Conservation (phyloP, 352 stramenopile genomes). For the Phytopythium boreale region DNA sequence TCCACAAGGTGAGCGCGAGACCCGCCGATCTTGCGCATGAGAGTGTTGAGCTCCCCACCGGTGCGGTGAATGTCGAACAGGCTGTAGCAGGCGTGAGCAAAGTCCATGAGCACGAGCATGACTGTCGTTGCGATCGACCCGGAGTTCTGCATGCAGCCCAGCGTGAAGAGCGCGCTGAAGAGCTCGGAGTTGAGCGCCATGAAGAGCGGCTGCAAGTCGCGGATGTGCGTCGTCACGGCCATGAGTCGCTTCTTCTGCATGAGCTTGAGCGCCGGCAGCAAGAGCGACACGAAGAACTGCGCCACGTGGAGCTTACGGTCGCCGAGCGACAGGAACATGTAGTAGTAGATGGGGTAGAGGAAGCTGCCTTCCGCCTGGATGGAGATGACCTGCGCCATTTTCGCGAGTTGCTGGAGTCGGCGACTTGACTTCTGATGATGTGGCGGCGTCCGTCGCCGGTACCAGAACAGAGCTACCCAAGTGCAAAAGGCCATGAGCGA, state of each 20-base stretch:
- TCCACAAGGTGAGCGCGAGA: not conserved
- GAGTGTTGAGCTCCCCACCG: not conserved
- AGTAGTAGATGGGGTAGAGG: slow-evolving; percentile 5
- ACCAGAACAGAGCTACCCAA: not conserved
- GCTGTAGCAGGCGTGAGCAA: slow-evolving; percentile 5
- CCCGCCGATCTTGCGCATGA: not conserved
- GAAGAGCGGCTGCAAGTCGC: slow-evolving; percentile 6
- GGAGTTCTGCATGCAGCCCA: slow-evolving; percentile 5
- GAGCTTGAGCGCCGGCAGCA: slow-evolving; percentile 5
- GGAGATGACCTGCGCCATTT: not conserved
- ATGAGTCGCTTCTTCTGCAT: slow-evolving; percentile 8
- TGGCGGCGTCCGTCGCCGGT: not conserved
- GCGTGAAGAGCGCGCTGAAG: slow-evolving; percentile 7
- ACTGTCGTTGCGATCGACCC: slow-evolving; percentile 1
- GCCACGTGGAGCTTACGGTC: not conserved
- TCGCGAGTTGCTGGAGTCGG: not conserved
- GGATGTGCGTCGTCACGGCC: not conserved
- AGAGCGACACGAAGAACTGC: slow-evolving; percentile 4
- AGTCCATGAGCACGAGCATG: slow-evolving; percentile 3
- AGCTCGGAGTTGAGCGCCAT: slow-evolving; percentile 8
- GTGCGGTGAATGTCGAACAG: not conserved
- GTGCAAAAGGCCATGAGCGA: not conserved
- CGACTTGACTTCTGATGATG: not conserved
- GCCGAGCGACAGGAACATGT: not conserved
- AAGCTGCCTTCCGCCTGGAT: slow-evolving; percentile 2